These are phyloP conservation scores for Mycena albidolilacea DNA, from an alignment of 768 basidiomycete genomes.

Conservation along the genomic window DNA sequence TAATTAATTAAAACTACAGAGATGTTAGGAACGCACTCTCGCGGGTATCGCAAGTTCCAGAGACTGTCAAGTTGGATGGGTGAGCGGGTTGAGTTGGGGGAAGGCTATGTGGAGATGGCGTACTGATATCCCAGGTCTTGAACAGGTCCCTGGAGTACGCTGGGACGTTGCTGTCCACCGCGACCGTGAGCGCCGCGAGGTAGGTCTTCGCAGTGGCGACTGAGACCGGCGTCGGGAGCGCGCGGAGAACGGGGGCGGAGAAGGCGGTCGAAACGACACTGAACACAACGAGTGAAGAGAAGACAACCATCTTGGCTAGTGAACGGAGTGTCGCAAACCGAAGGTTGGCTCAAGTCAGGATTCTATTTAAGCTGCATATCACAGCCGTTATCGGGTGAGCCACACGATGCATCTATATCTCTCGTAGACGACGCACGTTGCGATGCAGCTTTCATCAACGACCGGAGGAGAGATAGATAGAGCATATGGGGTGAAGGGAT, in stretches of 20 bases:
- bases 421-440: too few relatives aligned
- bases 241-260: conserved; percentile 30
- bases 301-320: conserved; percentile 15
- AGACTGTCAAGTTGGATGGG: conserved; percentile 49
- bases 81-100: neutral
- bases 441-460: too few relatives aligned
- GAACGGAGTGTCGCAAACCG: neutral
- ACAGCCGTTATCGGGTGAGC: too few relatives aligned
- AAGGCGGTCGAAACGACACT: conserved; percentile 9
- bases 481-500: too few relatives aligned
- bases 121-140: conserved; percentile 65
- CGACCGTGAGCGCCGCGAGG: conserved; percentile 51
- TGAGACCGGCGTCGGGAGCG: conserved; percentile 37
- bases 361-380: neutral
- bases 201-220: conserved; percentile 38
- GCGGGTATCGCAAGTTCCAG: conserved; percentile 66
- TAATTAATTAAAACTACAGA: neutral
- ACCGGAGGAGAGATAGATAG: too few relatives aligned
- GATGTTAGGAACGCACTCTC: conserved; percentile 55
- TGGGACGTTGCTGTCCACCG: conserved; percentile 57
- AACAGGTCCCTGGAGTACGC: conserved; percentile 59
- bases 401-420: too few relatives aligned
- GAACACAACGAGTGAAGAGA: conserved; percentile 21
- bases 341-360: too few relatives aligned
- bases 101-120: conserved; percentile 36